Base-by-base conservation (phyloP, 805 yeast species). In the Nakazawaea sp. region DNA sequence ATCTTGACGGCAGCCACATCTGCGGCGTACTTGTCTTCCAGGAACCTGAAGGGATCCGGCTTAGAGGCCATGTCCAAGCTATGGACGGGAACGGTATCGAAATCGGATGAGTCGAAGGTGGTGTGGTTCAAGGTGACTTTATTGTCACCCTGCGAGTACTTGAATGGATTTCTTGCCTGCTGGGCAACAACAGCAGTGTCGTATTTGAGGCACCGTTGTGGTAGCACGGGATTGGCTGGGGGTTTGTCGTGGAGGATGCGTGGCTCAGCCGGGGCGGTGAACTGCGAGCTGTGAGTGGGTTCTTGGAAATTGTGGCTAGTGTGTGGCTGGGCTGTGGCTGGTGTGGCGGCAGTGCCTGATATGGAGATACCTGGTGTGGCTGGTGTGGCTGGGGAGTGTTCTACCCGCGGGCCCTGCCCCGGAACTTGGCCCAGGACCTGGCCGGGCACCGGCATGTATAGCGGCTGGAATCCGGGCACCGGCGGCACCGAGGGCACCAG, bases 1-100 rank as follows among this genome's bases (percentile, higher is more conserved):
- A 89, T 53, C 50, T 88, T 89, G 30, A 87, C 58, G 49, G 92
- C 88, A 0, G 96, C 96, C 53, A 68, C 75, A 20, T 59, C 53
- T 23, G 53, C 57, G 2, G 92, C 95, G 8, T 67, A 48, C 0
- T 67, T 55, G 11, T 72, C 63, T 17, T 82, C 80, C 13, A 85
- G 61, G 45, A 78, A 81, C n/a, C 54, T 55, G 16, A 81, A 71
- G 1, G 95, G 94, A 52, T 81, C 79, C 11, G 10, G 7, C 10
- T 27, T 18, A n/a, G 13, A 10, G 29, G 29, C 8, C 8, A 27
- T n/a, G n/a, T n/a, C n/a, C n/a, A n/a, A n/a, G n/a, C n/a, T n/a
- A n/a, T n/a, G n/a, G n/a, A n/a, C n/a, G n/a, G n/a, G n/a, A n/a
- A n/a, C n/a, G 25, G 11, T 10, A 27, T 9, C 15, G 8, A 27